Conservation (phyloP, 169 alveolate genomes). For the Cystoisospora suis region DNA sequence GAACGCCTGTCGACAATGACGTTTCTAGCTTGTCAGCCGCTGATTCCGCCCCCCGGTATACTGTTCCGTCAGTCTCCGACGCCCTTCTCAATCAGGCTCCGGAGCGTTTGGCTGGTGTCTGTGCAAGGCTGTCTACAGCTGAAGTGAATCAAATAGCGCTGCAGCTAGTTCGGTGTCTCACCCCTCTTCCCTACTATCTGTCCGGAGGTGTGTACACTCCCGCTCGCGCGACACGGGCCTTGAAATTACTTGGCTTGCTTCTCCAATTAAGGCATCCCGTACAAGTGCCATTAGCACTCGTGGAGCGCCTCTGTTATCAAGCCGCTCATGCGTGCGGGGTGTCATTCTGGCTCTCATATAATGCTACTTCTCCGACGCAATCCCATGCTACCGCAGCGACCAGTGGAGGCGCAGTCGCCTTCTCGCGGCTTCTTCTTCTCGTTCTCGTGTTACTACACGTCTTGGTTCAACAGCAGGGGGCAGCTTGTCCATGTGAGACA, state of each 20-base stretch:
- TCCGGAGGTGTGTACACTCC: neutral
- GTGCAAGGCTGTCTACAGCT: neutral
- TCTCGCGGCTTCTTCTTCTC: slow-evolving; percentile 45
- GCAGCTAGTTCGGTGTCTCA: slow-evolving; percentile 12
- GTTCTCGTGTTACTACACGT: slow-evolving; percentile 40
- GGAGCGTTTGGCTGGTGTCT: no score
- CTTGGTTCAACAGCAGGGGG: slow-evolving; percentile 49
- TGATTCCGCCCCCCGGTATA: no score
- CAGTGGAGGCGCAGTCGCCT: slow-evolving; percentile 42
- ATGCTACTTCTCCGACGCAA: slow-evolving; percentile 2
- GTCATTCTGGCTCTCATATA: neutral
- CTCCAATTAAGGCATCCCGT: slow-evolving; percentile 46
- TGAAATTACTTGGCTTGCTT: slow-evolving; percentile 47
- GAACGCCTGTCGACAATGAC: no score
- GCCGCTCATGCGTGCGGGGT: slow-evolving; percentile 36
- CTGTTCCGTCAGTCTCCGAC: no score
- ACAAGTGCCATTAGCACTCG: slow-evolving; percentile 49
- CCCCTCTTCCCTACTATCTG: neutral
- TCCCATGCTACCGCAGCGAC: slow-evolving; percentile 42
- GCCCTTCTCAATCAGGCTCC: no score
- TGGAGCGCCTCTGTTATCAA: slow-evolving; percentile 53
- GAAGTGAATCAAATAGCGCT: neutral
- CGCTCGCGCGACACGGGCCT: slow-evolving; percentile 1
- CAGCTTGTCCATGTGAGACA: slow-evolving; percentile 39
- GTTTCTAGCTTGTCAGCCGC: no score